Conservation (phyloP, 371 early-diverging fungal species). For the Mucor lusitanicus region DNA sequence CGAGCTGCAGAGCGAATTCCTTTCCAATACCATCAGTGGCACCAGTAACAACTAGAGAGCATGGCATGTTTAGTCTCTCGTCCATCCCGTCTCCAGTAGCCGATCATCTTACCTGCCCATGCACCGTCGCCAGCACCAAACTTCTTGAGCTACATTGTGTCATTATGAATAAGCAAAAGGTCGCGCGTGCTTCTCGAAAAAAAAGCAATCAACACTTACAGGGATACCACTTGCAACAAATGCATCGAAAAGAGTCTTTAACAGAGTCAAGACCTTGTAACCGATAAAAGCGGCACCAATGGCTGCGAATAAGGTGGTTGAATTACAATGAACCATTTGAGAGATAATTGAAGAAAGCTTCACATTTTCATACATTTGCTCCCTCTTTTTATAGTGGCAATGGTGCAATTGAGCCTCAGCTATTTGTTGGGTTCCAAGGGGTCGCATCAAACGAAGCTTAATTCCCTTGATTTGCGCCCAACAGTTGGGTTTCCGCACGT, state of each 20-base stretch:
- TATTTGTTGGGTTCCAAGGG: not conserved
- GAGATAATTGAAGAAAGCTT: not conserved
- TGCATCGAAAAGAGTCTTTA: conserved; percentile 57
- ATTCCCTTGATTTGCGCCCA: not conserved
- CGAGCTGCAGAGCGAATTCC: conserved; percentile 92
- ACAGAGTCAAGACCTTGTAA: conserved; percentile 46
- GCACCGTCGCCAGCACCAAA: conserved; percentile 83
- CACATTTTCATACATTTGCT: not conserved
- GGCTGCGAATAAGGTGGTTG: conserved; percentile 44
- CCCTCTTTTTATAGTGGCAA: not conserved
- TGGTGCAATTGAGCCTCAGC: not conserved
- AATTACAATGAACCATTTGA: conserved; percentile 26
- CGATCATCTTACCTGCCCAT: conserved; percentile 74
- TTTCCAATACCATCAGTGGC: conserved; percentile 98
- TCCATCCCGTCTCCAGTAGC: not conserved
- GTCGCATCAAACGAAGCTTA: not conserved
- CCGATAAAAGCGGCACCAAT: conserved; percentile 54
- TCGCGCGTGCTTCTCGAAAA: not conserved
- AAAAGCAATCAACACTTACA: conserved; percentile 31
- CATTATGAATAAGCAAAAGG: not conserved
- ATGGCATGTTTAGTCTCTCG: not conserved
- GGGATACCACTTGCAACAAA: conserved; percentile 63
- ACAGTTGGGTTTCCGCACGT: conserved; percentile 6
- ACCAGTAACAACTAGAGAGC: conserved; percentile 86
- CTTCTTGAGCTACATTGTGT: conserved; percentile 59